Conservation (phyloP, 2,329 filamentous ascomycete genomes). For the Neonectria coccinea region DNA sequence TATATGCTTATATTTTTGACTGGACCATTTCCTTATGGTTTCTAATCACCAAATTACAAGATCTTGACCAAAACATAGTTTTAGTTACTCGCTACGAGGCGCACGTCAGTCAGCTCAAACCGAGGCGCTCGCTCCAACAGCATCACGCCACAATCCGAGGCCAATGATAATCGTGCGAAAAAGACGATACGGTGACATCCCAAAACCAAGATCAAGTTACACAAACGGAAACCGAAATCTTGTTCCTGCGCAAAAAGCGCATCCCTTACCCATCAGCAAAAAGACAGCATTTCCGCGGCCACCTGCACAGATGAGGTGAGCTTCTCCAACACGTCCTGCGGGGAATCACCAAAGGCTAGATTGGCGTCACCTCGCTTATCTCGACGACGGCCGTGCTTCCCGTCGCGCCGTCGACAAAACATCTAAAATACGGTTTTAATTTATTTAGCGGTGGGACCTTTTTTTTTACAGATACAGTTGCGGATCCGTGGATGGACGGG, state of each 20-base stretch:
- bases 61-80: background rate
- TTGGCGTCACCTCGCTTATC: constrained; percentile 2
- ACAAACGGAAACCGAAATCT: background rate
- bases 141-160: background rate
- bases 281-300: background rate
- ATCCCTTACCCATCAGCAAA: background rate
- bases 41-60: background rate
- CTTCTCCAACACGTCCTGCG: constrained; percentile 11
- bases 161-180: background rate
- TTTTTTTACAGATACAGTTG: background rate
- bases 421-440: background rate
- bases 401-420: background rate
- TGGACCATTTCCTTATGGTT: background rate
- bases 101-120: background rate
- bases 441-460: background rate
- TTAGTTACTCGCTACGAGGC: too few relatives aligned
- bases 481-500: constrained; percentile 6
- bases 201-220: background rate
- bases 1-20: too few relatives aligned
- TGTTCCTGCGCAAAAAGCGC: background rate
- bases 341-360: background rate
- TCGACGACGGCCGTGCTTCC: background rate
- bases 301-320: background rate
- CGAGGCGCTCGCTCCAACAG: background rate
- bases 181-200: background rate